phyloP scores from a whole-genome alignment of 2,329 filamentous ascomycete genomes.

The Pseudocercospora vitis region DNA sequence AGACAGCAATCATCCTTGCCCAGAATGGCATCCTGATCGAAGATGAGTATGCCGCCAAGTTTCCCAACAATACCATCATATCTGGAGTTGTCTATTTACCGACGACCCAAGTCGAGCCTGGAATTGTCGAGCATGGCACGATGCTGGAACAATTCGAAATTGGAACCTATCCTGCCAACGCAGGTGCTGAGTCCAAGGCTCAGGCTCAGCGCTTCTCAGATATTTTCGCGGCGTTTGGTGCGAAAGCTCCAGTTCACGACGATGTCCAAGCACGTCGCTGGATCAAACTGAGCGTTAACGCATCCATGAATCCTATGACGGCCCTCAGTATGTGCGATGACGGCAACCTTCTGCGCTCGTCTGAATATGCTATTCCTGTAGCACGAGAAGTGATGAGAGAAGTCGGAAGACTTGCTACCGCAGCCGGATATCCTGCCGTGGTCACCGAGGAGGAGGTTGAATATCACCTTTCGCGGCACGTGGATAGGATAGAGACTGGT shows the following conservation, averaged over 20 bases:
- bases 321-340: conserved; percentile 58
- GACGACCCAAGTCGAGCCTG: conserved; percentile 52
- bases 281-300: conserved; percentile 62
- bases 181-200: conserved; percentile 20
- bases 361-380: conserved; percentile 41
- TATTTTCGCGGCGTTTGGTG: conserved; percentile 41
- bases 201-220: conserved; percentile 22
- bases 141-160: conserved; percentile 53
- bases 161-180: conserved; percentile 49
- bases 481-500: conserved; percentile 40
- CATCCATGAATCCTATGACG: conserved; percentile 60
- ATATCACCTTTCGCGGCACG: conserved; percentile 43
- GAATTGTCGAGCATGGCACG: conserved; percentile 47
- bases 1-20: conserved; percentile 58
- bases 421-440: conserved; percentile 40
- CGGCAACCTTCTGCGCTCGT: conserved; percentile 51
- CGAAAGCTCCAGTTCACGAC: conserved; percentile 50
- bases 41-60: conserved; percentile 50
- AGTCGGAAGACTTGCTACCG: conserved; percentile 44
- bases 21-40: conserved; percentile 65
- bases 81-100: conserved; percentile 59
- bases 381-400: conserved; percentile 49
- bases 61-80: conserved; percentile 55
- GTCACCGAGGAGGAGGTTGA: conserved; percentile 44
- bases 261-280: conserved; percentile 60